Base-by-base conservation (phyloP, 306 rosid species). In the Casuarina glauca region DNA sequence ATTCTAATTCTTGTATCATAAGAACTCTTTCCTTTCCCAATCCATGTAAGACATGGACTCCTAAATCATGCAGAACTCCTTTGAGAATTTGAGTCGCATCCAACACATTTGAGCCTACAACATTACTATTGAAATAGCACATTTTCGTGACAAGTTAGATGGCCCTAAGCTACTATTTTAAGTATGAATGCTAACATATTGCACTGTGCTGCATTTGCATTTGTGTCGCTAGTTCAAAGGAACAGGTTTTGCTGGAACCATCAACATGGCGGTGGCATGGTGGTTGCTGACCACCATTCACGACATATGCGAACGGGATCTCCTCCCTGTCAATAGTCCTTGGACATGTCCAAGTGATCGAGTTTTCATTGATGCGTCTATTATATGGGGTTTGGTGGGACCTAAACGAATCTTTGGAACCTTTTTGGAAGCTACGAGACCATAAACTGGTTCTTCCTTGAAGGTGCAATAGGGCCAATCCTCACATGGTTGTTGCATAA, bases 311-410 rank as follows among this genome's bases (percentile, higher is more conserved):
- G 74, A 86, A 3, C 88, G 75, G 53, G 85, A 84, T 8, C 82
- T 86, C 54, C 93, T 90, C 45, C 91, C 91, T 0, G 9, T 52
- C 8, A 82, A 82, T 35, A 91, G 97, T 70, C 96, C 94, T 0
- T 93, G 94, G 96, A 93, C 97, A 63, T 89, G 97, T 62, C 97
- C 97, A 0, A 48, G 80, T 3, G 94, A 90, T 69, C 80, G 89
- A 1, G 97, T 93, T n/a, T 93, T 93, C 85, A 91, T 93, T 41
- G 96, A 93, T 61, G 92, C 92, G 3, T 90, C 94, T 13, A 89
- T 90, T 39, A 90, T 93, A 41, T 93, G 96, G 96, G 97, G 97
- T n/a, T 62, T 93, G 73, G 97, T 86, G 1, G 97, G 96, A 73
- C 96, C 97, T 6, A 82, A 8, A 62, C 48, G 82, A 3, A 93